Base-by-base conservation (phyloP, 2,329 filamentous ascomycete species). In the Neofusicoccum sp. region DNA sequence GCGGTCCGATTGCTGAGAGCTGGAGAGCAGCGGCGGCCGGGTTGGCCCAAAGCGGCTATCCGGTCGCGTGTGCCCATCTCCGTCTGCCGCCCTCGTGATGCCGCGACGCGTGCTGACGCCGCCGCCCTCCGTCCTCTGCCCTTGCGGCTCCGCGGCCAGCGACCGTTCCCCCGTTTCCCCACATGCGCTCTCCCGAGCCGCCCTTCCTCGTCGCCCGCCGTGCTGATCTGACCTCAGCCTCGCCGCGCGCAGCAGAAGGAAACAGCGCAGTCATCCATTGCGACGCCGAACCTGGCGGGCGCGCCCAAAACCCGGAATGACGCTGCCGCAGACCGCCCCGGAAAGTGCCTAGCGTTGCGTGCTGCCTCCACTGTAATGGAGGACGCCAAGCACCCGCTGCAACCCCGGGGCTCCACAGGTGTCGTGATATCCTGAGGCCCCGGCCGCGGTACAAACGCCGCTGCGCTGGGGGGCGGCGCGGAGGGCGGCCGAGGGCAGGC, bases 1-100 rank as follows among this genome's bases (percentile, higher is more conserved):
- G 38, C 51, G 51, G 51, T 43, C 51, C 36, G 51, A 43, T 56
- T n/a, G n/a, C n/a, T 56, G 51, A 31, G 51, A n/a, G 51, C 36
- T 43, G 26, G 51, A 16, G 49, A n/a, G n/a, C n/a, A 41, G 20
- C 12, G 33, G 26, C 31, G 26, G 26, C 36, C 51, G 51, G 51
- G 14, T 56, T 56, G 26, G n/a, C 51, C 38, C 3, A n/a, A 28
- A 30, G 12, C 20, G 51, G 36, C 8, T 14, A 56, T 56, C 51
- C 51, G 51, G 38, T 24, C 20, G 33, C 48, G 48, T 16, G 24
- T 30, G 34, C 49, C 24, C 45, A 34, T 11, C 6, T 26, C 51
- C 26, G 36, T 33, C 45, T 14, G 14, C 28, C 44, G 6, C 28
- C 28, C 44, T 47, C 43, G 43, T 45, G 44, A 31, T 31, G 44